Evolutionary conservation across 2,329 filamentous ascomycete species (phyloP), one percentile per base, ranked within the genome.

Genomic region (Huntiella omanensis): DNA sequence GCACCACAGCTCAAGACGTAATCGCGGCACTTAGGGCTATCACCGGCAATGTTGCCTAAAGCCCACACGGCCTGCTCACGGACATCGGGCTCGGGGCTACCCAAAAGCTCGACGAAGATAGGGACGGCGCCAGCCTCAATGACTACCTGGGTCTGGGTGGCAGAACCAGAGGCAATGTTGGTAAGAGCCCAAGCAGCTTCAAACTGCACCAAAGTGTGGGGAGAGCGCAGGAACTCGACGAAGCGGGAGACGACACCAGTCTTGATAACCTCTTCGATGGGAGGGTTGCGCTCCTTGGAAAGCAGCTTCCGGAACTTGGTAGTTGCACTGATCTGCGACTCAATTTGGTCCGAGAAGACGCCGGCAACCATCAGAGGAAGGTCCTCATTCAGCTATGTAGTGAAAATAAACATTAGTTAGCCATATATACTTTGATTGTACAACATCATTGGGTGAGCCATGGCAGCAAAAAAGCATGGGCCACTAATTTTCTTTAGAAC

Each of bases 261-360:
- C 74, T 96, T 93, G 66, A 98, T 98, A 55, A 98, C 91, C 61
- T 92, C 86, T 69, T 98, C 91, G 61, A 98, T 98, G 40, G 91
- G 91, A 40, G 91, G 91, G 69, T 98, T 98, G 60, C 91, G 84
- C 71, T 98, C 91, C 70, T 98, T 98, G 54, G 86, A 95, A 22
- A 98, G 71, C 37, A 98, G 75, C 73, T 98, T 98, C 62, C 91
- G 75, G 73, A 98, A 98, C 65, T 94, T 95, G 55, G 91, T 98
- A 22, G 91, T 98, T 49, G 88, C 86, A 66, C 88, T 80, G 56
- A 98, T 98, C 67, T 98, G 91, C 55, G 83, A 75, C 61, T 98
- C 91, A 65, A 98, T 95, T 66, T 96, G 86, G 54, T 98, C 88
- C 53, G 91, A 98, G 69, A 98, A 96, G 59, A 98, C 91, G 52